Evolutionary conservation across 1,284 basidiomycete species (phyloP).

Genomic region (Puccinia hordei): DNA sequence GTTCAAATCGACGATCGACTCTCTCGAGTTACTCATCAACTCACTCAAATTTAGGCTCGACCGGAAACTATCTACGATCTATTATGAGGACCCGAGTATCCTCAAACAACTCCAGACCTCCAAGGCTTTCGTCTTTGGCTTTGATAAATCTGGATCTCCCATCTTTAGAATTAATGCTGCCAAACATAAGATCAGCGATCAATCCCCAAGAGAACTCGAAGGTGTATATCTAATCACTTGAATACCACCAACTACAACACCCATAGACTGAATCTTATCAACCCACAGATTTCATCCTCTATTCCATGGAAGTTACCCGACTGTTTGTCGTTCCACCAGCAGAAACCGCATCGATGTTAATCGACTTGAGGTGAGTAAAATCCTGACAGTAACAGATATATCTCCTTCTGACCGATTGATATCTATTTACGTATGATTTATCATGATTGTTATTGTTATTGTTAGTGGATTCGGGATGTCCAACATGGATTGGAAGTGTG

Average conservation of each 20-base stretch:
- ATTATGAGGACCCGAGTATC: conserved; percentile 5
- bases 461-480: conserved; percentile 43
- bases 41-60: conserved; percentile 40
- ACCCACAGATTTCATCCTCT: conserved; percentile 30
- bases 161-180: conserved; percentile 31
- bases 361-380: conserved; percentile 33
- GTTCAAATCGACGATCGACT: neutral
- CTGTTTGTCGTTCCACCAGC: conserved; percentile 21
- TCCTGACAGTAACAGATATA: neutral
- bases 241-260: neutral
- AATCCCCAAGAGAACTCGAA: conserved; percentile 29
- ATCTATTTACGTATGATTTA: no score
- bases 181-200: conserved; percentile 31
- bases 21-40: conserved; percentile 38
- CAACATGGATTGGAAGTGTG: conserved; percentile 50
- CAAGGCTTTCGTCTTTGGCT: conserved; percentile 43
- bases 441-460: neutral
- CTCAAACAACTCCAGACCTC: conserved; percentile 30
- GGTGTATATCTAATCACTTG: neutral
- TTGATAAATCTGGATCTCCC: conserved; percentile 26
- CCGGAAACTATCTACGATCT: neutral
- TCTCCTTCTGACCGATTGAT: neutral
- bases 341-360: conserved; percentile 19
- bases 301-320: conserved; percentile 38
- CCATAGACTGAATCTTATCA: neutral